Evolutionary conservation across 164 flowering plant genomes (phyloP).

Genomic region (Tetrastigma voinierianum): DNA sequence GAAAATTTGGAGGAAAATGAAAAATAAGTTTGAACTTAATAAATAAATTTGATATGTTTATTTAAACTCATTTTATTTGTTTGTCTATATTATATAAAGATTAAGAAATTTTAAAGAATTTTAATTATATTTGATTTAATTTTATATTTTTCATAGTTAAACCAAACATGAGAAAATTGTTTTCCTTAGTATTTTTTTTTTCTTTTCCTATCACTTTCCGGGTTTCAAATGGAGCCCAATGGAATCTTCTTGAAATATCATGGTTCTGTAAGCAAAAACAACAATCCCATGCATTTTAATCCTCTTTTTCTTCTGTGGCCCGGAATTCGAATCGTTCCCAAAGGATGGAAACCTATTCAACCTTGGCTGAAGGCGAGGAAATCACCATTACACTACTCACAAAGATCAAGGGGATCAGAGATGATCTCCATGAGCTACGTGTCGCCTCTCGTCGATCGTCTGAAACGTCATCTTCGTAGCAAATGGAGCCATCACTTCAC

Average conservation of each 20-base stretch:
- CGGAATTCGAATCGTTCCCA: slow-evolving; percentile 81
- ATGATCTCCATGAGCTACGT: slow-evolving; percentile 85
- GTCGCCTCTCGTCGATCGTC: slow-evolving; percentile 69
- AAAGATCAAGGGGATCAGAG: slow-evolving; percentile 60
- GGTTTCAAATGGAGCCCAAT: too few species aligned
- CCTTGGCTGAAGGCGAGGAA: slow-evolving; percentile 82
- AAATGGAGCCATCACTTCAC: slow-evolving; percentile 75
- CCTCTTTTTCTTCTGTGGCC: slow-evolving; percentile 58
- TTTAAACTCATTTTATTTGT: too few species aligned
- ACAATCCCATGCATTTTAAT: background rate
- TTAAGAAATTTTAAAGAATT: too few species aligned
- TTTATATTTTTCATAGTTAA: too few species aligned
- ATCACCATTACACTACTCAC: slow-evolving; percentile 66
- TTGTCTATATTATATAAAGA: too few species aligned
- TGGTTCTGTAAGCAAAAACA: background rate
- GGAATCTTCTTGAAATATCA: background rate
- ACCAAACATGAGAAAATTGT: too few species aligned
- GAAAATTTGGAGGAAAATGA: too few species aligned
- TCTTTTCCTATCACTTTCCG: too few species aligned
- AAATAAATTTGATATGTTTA: too few species aligned
- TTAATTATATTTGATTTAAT: too few species aligned
- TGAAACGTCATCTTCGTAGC: slow-evolving; percentile 70
- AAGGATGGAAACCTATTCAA: slow-evolving; percentile 72
- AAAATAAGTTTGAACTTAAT: too few species aligned
- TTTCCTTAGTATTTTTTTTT: too few species aligned